A percentile compares a stretch with the other conserved stretches of the same genome.
These are phyloP conservation scores for Laguncularia racemosa DNA, from an alignment of 345 rosid genomes.

Conservation along the genomic window DNA sequence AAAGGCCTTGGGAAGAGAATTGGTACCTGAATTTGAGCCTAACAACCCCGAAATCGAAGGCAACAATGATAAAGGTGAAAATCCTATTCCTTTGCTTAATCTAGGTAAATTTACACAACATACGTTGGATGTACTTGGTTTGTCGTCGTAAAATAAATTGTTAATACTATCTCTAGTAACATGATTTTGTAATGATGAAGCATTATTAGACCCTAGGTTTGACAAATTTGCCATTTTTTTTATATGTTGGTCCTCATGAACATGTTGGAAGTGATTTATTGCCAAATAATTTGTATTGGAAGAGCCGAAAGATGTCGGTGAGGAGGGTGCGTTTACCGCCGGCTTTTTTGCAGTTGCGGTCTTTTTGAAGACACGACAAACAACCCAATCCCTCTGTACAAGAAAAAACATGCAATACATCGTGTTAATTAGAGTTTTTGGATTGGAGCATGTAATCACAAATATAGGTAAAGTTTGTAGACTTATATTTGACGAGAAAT, in stretches of 20 bases:
- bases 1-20: conserved; percentile 6
- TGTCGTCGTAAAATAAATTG: no score
- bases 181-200: no score
- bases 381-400: conserved; percentile 5
- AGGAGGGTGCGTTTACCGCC: neutral
- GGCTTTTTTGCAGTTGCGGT: neutral
- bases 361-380: conserved; percentile 8
- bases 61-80: neutral
- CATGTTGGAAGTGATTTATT: neutral
- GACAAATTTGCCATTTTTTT: neutral
- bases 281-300: neutral
- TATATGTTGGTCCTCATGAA: neutral
- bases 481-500: no score
- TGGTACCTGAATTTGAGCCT: neutral
- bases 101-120: neutral
- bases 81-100: neutral
- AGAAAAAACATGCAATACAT: neutral
- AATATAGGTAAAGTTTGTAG: no score
- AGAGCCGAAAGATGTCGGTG: conserved; percentile 1
- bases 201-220: no score
- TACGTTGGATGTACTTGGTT: no score
- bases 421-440: neutral
- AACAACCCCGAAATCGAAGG: neutral
- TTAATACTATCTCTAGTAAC: no score
- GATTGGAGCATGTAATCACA: no score